A percentile compares a stretch with the other conserved stretches of the same genome.
phyloP scores from a whole-genome alignment of 2,329 filamentous ascomycete genomes.

The Grosmannia huntii region DNA sequence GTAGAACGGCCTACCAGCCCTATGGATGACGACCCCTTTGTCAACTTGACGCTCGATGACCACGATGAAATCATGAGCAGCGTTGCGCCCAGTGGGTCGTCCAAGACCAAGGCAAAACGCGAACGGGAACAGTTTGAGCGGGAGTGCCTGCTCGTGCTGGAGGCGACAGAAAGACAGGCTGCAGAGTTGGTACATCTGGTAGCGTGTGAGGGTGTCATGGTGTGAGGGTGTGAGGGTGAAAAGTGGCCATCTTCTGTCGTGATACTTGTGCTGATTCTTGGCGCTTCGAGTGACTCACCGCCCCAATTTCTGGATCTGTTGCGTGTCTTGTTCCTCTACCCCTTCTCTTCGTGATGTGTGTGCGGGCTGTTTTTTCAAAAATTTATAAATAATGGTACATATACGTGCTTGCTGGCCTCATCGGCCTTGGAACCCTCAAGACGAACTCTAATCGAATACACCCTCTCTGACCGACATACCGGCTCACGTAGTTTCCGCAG shows the following conservation, averaged over 20 bases:
- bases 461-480: too few relatives aligned
- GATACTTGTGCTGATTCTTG: too few relatives aligned
- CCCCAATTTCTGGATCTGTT: background rate
- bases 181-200: too few relatives aligned
- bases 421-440: too few relatives aligned
- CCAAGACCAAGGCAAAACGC: slow-evolving; percentile 85
- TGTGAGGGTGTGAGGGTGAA: too few relatives aligned
- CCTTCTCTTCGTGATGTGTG: background rate
- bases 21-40: slow-evolving; percentile 38
- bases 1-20: background rate
- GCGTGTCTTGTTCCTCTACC: background rate
- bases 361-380: background rate
- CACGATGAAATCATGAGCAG: slow-evolving; percentile 69
- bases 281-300: background rate
- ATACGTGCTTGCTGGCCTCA: too few relatives aligned
- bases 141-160: slow-evolving; percentile 53
- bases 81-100: slow-evolving; percentile 81
- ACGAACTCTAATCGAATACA: too few relatives aligned
- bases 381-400: too few relatives aligned
- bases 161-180: slow-evolving; percentile 25
- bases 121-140: slow-evolving; percentile 80
- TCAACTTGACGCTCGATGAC: slow-evolving; percentile 82
- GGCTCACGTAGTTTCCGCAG: too few relatives aligned
- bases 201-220: too few relatives aligned
- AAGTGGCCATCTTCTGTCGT: too few relatives aligned